Evolutionary conservation across 306 rosid species (phyloP), one percentile per base, ranked within the genome.

Genomic region (Begonia fuchsioides): DNA sequence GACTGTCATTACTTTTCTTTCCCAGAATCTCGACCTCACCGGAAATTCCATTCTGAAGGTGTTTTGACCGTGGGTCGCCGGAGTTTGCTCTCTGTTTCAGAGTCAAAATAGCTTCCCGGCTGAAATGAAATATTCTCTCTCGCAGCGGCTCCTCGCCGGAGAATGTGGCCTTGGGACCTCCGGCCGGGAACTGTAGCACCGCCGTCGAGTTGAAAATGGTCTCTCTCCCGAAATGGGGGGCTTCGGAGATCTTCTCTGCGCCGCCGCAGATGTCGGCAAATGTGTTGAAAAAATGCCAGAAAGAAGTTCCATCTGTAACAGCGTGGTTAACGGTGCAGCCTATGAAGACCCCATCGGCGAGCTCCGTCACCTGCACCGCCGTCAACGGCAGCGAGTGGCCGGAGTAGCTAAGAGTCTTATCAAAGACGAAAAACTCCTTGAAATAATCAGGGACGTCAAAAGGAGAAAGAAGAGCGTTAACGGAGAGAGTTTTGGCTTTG

Each of bases 261-360:
- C 55, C 63, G 39, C 49, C 49, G 38, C 63, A 58, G 43, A 48
- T 49, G 13, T 58, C 63, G 1, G 63, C 55, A 15, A 58, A 58
- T 39, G 63, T 58, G 49, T 58, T 58, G 32, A 58, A 58, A 19
- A 58, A 58, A 15, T 58, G 54, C 63, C 63, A 58, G 49, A 58
- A 58, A 9, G 63, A 58, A 13, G 63, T 58, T 10, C 63, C 63
- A 13, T 58, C 63, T 14, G 63, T 58, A 12, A 58, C 63, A 6
- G 63, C 63, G 32, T 58, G 63, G 32, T 58, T 58, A 12, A 58
- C 63, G 6, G 63, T 58, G 40, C 55, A 58, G 11, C 63, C 63
- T 18, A 58, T 46, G 35, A 58, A 58, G 13, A 58, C 63, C 10
- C 63, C 63, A 13, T 58, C 63, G 0, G 55, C 63, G 11, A 58